Evolutionary conservation across 306 rosid species (phyloP).

Genomic region (Vigna mungo): DNA sequence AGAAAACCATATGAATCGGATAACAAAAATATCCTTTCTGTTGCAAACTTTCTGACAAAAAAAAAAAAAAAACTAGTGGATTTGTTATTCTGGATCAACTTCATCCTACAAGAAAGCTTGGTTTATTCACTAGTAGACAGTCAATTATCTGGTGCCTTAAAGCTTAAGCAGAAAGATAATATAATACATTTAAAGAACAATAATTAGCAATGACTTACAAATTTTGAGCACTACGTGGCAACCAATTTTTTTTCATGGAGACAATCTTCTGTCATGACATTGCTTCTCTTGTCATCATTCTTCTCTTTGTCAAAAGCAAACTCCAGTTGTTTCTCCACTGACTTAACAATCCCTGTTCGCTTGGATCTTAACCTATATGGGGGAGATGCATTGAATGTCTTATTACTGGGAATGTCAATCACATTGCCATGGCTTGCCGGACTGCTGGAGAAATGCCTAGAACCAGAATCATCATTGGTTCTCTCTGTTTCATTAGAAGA

Average conservation of each 20-base stretch:
- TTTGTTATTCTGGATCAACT: slow-evolving; percentile 28
- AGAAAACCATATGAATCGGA: not conserved
- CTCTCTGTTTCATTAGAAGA: slow-evolving; percentile 53
- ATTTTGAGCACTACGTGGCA: slow-evolving; percentile 57
- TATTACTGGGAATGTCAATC: slow-evolving; percentile 53
- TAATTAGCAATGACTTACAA: slow-evolving; percentile 56
- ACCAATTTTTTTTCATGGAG: slow-evolving; percentile 60
- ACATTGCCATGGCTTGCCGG: slow-evolving; percentile 56
- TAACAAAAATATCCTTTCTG: slow-evolving; percentile 10
- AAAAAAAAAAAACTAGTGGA: slow-evolving; percentile 22
- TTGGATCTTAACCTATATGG: slow-evolving; percentile 88
- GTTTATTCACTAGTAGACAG: not conserved
- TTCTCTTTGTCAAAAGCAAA: slow-evolving; percentile 76
- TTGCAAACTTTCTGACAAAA: not conserved
- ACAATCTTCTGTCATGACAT: slow-evolving; percentile 55
- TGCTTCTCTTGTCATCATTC: slow-evolving; percentile 52
- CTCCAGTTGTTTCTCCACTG: slow-evolving; percentile 94
- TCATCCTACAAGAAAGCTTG: slow-evolving; percentile 26
- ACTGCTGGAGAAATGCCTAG: slow-evolving; percentile 55
- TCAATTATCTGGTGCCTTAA: slow-evolving; percentile 14
- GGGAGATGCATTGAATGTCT: slow-evolving; percentile 89
- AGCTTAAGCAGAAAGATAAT: slow-evolving; percentile 33
- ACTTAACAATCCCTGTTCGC: slow-evolving; percentile 76
- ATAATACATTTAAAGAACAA: slow-evolving; percentile 23
- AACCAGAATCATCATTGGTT: slow-evolving; percentile 48